Conservation (phyloP, 176 grass and related monocot species). For the Musa schizocarpa region DNA sequence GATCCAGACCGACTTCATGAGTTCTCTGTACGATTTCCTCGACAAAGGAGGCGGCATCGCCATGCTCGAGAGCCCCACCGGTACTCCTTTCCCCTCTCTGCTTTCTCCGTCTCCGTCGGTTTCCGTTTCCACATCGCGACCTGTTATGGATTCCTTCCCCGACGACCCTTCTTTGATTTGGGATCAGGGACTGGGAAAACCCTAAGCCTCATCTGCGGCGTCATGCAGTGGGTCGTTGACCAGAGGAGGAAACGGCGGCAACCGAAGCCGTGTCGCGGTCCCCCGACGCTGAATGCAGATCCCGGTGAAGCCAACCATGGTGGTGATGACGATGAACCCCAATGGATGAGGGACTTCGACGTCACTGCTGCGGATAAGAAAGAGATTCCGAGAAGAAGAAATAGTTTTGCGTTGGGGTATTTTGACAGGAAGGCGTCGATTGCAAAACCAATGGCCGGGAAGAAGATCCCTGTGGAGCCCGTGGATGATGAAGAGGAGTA, state of each 20-base stretch:
- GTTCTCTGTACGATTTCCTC: slow-evolving; percentile 66
- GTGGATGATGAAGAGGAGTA: slow-evolving; percentile 40
- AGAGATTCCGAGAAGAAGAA: slow-evolving; percentile 25
- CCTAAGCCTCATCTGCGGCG: slow-evolving; percentile 89
- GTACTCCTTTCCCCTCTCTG: slow-evolving; percentile 19
- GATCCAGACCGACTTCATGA: slow-evolving; percentile 88
- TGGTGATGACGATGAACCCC: slow-evolving; percentile 50
- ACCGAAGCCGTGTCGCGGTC: neutral
- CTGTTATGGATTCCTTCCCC: neutral
- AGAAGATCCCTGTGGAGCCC: slow-evolving; percentile 10
- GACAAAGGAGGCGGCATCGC: slow-evolving; percentile 49
- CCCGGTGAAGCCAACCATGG: slow-evolving; percentile 1
- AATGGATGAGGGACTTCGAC: slow-evolving; percentile 81
- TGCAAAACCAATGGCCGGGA: neutral
- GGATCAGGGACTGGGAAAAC: slow-evolving; percentile 81
- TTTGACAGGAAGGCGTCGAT: slow-evolving; percentile 1
- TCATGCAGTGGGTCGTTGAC: slow-evolving; percentile 77
- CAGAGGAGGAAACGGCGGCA: slow-evolving; percentile 15
- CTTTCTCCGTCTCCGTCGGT: neutral
- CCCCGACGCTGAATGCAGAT: neutral
- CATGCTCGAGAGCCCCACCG: slow-evolving; percentile 90
- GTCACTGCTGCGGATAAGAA: slow-evolving; percentile 17
- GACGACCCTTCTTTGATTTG: neutral
- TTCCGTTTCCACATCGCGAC: neutral
- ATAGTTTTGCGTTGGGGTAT: neutral